Percentiles rank a stretch among this genome's conserved stretches.
Evolutionary conservation across 2,329 filamentous ascomycete species (phyloP).

Genomic region (Colletotrichum musae): DNA sequence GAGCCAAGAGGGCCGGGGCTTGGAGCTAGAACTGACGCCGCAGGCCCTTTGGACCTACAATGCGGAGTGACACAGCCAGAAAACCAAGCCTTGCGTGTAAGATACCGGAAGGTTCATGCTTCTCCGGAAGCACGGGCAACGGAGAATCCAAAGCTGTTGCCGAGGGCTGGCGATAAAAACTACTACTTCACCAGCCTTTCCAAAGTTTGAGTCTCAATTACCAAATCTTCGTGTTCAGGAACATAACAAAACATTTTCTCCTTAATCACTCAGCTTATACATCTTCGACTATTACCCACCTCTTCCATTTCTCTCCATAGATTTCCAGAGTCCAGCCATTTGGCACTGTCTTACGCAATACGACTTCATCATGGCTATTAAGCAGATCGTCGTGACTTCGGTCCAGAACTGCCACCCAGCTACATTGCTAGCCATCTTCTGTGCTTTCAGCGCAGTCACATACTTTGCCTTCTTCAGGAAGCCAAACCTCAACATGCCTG

Average conservation of each 20-base stretch:
- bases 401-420: constrained; percentile 7
- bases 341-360: not conserved
- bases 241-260: not conserved
- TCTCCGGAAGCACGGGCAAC: not conserved
- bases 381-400: constrained; percentile 4
- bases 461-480: constrained; percentile 17
- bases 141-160: not conserved
- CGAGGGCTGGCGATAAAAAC: not conserved
- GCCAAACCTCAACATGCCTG: constrained; percentile 16
- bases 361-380: constrained; percentile 15
- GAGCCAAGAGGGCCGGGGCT: constrained; percentile 19
- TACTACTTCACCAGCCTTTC: not conserved
- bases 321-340: not conserved
- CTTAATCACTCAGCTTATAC: not conserved
- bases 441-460: constrained; percentile 4
- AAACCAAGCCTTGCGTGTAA: not conserved
- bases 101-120: not conserved
- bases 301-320: not conserved
- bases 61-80: not conserved
- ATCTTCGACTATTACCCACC: not conserved
- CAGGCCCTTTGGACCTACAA: not conserved
- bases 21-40: not conserved
- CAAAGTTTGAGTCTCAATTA: not conserved
- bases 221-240: constrained; percentile 10
- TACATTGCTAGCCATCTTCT: constrained; percentile 5